Evolutionary conservation across 306 rosid species (phyloP), one percentile per base, ranked within the genome.

Genomic region (Vachellia collinsii): DNA sequence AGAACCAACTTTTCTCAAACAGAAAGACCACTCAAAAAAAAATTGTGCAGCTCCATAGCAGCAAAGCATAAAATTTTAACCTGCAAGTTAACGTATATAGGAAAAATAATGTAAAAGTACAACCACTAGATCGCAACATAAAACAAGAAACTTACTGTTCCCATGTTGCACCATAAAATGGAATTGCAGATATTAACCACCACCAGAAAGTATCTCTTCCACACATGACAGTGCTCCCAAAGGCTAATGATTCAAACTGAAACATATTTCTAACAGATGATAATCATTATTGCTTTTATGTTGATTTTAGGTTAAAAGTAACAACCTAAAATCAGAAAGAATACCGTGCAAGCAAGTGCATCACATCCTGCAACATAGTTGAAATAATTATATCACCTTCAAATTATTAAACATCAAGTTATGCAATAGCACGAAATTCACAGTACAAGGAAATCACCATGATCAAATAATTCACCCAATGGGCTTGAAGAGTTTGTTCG

Each of bases 401-500:
- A 73, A 74, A 23, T 11, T 62, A 10, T 51, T 50, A 72, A 16
- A 19, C 20, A 39, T 6, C 41, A 74, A 47, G 61, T 23, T 76
- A 82, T 63, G 43, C 7, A 63, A 56, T 44, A 50, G 66, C 80
- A 17, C 23, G 70, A 43, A 58, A 72, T 61, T 46, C 62, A 61
- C 14, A 17, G 76, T 19, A 41, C 72, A 71, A 73, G 76, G 41
- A 82, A 77, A 79, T 84, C 79, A 96, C 99, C 98, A 84, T 96
- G 98, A 83, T 93, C 99, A 79, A 96, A 96, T 75, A 93, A 93
- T 90, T 93, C 99, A 79, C 99, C 99, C 58, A 96, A 75, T 69
- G 99, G 99, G 80, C 99, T 96, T 1, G 98, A 92, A 85, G 99
- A 96, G 87, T 74, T 93, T 75, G 99, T 96, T 61, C 98, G 90